Base-by-base conservation (phyloP, 352 stramenopile genomes). In the Pythium folliculosum region DNA sequence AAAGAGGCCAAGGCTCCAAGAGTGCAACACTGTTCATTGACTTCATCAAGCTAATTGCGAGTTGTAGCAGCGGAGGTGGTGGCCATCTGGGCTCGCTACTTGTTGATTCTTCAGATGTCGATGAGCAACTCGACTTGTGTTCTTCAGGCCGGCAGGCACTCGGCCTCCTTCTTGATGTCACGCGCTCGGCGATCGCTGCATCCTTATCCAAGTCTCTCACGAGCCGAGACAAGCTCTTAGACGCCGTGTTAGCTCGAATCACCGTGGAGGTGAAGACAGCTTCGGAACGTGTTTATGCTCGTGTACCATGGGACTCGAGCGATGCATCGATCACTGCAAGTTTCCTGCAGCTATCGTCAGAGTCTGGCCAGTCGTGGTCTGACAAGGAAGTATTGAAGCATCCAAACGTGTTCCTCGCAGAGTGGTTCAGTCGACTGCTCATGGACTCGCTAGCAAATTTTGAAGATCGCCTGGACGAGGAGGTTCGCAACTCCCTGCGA, bases 31-130 rank as follows among this genome's bases (percentile, higher is more conserved):
- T 72, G 22, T 89, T 96, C 44, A 82, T 93, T 17, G 85, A 93
- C 45, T 95, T 96, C 62, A 76, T 96, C 59, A 95, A 94, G 69
- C 67, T 96, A 19, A 87, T 90, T 55, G 84, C 85, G 19, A 85
- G 86, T 17, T 77, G 90, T 32, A 91, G 78, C 30, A 90, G 79
- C 57, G 82, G 79, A 32, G 61, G 61, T 25, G 60, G 43, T 6
- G 52, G 61, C 16, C 21, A n/a, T 9, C 47, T 37, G 0, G 50
- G 27, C 14, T 57, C 35, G 25, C 22, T 65, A 63, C 32, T 68
- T 79, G 47, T 78, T n/a, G 60, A 69, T 17, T 60, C 60, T 0
- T 50, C 48, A 16, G 60, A 62, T 25, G 38, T 69, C 17, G 48
- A 69, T 35, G 60, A 73, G 40, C 60, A 63, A 16, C 55, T 68